Conservation (phyloP, 2,329 filamentous ascomycete species). For the Xylariaceae sp. region DNA sequence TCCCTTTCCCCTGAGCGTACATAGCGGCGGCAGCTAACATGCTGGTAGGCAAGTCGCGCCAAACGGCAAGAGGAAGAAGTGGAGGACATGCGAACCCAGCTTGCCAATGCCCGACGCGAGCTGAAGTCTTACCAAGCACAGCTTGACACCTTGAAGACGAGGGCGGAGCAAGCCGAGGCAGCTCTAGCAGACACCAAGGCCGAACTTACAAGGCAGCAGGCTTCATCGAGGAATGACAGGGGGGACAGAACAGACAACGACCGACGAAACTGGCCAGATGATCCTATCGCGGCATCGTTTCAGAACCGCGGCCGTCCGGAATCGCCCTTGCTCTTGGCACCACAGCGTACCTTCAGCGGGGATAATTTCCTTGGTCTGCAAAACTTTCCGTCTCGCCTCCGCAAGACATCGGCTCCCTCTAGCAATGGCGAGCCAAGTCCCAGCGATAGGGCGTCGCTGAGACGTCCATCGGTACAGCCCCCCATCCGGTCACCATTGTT, state of each 20-base stretch:
- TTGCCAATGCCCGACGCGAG: slow-evolving; percentile 61
- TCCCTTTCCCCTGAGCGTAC: background rate
- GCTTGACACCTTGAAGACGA: slow-evolving; percentile 56
- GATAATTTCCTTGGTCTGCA: slow-evolving; percentile 45
- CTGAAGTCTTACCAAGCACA: slow-evolving; percentile 54
- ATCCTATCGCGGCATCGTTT: slow-evolving; percentile 37
- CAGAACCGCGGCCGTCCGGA: slow-evolving; percentile 47
- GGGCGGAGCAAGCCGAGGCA: slow-evolving; percentile 60
- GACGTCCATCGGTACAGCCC: slow-evolving; percentile 48
- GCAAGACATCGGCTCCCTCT: slow-evolving; percentile 45
- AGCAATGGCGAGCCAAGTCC: slow-evolving; percentile 42
- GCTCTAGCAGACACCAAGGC: slow-evolving; percentile 52
- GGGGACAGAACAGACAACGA: slow-evolving; percentile 36
- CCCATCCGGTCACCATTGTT: slow-evolving; percentile 37
- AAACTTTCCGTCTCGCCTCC: slow-evolving; percentile 36
- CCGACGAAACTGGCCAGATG: slow-evolving; percentile 48
- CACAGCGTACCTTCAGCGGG: slow-evolving; percentile 48
- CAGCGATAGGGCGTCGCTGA: slow-evolving; percentile 35
- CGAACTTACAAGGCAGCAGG: slow-evolving; percentile 47
- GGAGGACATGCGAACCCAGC: slow-evolving; percentile 59
- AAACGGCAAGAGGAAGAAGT: slow-evolving; percentile 76
- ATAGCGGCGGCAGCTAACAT: slow-evolving; percentile 25
- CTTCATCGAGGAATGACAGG: slow-evolving; percentile 35
- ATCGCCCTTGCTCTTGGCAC: slow-evolving; percentile 47
- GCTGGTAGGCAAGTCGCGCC: slow-evolving; percentile 51